phyloP scores from a whole-genome alignment of 2,329 filamentous ascomycete genomes.

The Botryotinia globosa region DNA sequence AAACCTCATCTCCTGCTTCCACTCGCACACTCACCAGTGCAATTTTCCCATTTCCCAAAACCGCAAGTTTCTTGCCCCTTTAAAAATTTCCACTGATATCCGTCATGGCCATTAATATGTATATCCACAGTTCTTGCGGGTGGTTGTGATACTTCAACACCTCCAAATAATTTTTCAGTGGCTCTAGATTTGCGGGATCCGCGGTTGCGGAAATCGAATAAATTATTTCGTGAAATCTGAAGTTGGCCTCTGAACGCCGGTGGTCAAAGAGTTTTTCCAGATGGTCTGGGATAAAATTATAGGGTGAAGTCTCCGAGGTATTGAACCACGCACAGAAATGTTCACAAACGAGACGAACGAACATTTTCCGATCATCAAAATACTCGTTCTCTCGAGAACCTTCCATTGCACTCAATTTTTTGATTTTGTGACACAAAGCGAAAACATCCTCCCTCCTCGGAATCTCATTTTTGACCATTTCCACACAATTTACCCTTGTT shows the following conservation, averaged over 20 bases:
- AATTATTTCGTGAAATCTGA: no score
- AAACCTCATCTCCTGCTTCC: not conserved
- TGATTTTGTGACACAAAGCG: not conserved
- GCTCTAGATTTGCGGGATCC: not conserved
- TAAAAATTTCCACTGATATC: not conserved
- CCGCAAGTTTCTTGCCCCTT: not conserved
- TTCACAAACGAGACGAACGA: no score
- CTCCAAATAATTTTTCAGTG: fast-evolving
- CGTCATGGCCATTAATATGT: not conserved
- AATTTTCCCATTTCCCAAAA: fast-evolving
- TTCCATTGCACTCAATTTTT: no score
- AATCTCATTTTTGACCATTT: not conserved
- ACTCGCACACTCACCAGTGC: not conserved
- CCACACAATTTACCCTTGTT: not conserved
- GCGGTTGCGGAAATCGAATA: no score
- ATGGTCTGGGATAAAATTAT: not conserved
- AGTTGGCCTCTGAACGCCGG: no score
- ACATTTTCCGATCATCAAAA: no score
- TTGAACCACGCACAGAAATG: not conserved
- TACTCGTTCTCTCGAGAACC: no score
- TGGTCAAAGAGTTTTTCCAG: no score
- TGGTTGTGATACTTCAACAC: fast-evolving
- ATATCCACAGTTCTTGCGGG: not conserved
- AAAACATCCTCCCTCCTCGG: not conserved
- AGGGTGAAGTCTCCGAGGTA: not conserved